These are phyloP conservation scores for Cercophora samala DNA, from an alignment of 495 filamentous ascomycete genomes.

Conservation along the genomic window DNA sequence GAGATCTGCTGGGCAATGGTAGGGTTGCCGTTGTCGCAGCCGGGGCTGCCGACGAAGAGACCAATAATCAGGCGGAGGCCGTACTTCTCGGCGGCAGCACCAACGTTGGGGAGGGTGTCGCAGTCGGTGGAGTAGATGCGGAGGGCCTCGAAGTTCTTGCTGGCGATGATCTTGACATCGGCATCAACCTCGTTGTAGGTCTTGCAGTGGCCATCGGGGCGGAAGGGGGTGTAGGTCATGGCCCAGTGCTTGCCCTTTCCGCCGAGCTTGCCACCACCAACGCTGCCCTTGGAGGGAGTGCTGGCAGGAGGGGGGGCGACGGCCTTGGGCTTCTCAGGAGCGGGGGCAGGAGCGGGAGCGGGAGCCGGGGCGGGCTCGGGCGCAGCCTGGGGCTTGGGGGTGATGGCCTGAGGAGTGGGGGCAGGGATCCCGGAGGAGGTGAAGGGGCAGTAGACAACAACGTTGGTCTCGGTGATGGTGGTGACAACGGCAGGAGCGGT, in stretches of 20 bases:
- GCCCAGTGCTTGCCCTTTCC: slow-evolving; percentile 65
- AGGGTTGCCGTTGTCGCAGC: slow-evolving; percentile 50
- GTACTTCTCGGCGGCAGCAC: slow-evolving; percentile 55
- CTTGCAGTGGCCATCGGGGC: slow-evolving; percentile 63
- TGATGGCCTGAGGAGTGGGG: slow-evolving; percentile 26
- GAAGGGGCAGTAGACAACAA: slow-evolving; percentile 71
- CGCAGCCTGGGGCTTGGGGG: slow-evolving; percentile 18
- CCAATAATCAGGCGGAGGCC: slow-evolving; percentile 79
- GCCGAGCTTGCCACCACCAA: slow-evolving; percentile 28
- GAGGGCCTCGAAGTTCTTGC: slow-evolving; percentile 72
- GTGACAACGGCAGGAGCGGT: slow-evolving; percentile 62
- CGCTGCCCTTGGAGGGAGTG: slow-evolving; percentile 22
- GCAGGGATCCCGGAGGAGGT: slow-evolving; percentile 32
- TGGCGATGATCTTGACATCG: slow-evolving; percentile 67
- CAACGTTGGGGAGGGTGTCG: slow-evolving; percentile 70
- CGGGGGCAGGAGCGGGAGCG: slow-evolving; percentile 18
- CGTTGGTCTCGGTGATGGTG: slow-evolving; percentile 65
- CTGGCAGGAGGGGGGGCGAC: slow-evolving; percentile 23
- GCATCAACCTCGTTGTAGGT: slow-evolving; percentile 50
- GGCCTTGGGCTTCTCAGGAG: slow-evolving; percentile 26
- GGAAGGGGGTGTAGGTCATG: slow-evolving; percentile 91
- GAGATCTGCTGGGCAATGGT: slow-evolving; percentile 63
- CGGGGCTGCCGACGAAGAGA: slow-evolving; percentile 70
- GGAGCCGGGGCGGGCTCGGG: slow-evolving; percentile 9
- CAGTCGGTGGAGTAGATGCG: slow-evolving; percentile 95